Conservation (phyloP, 179 eudicot genomes). For the Beta corolliflora region DNA sequence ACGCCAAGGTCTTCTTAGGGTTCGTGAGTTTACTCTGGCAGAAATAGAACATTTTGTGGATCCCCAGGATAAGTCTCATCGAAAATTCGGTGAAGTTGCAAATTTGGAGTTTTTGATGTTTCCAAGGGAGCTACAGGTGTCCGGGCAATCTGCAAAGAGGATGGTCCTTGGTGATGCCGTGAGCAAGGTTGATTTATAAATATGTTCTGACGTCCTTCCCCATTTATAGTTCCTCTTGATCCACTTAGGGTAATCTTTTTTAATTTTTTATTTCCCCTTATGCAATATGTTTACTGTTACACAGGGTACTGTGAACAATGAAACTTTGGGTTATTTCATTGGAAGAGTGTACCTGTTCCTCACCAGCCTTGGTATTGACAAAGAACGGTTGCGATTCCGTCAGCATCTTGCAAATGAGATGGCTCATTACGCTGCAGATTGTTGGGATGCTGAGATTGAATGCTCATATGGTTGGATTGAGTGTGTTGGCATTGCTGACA, state of each 20-base stretch:
- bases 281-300: constrained; percentile 3
- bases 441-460: constrained; percentile 99
- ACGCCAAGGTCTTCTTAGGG: constrained; percentile 94
- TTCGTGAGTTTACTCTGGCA: constrained; percentile 95
- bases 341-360: constrained; percentile 91
- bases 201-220: not conserved
- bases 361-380: constrained; percentile 84
- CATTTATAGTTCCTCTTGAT: not conserved
- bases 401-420: constrained; percentile 99
- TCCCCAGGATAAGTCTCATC: constrained; percentile 90
- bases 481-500: constrained; percentile 98
- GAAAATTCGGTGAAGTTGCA: constrained; percentile 74
- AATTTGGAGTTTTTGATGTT: constrained; percentile 83
- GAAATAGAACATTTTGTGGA: constrained; percentile 98
- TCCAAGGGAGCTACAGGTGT: constrained; percentile 91
- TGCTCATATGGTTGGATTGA: constrained; percentile 98
- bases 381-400: constrained; percentile 77
- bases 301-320: constrained; percentile 88
- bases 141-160: constrained; percentile 69
- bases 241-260: not conserved
- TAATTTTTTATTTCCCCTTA: not conserved
- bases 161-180: constrained; percentile 74
- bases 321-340: constrained; percentile 88
- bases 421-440: constrained; percentile 99
- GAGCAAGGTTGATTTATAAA: constrained; percentile 47